Conservation (phyloP, 2,329 filamentous ascomycete species). For the Ceratocystis lukuohia region DNA sequence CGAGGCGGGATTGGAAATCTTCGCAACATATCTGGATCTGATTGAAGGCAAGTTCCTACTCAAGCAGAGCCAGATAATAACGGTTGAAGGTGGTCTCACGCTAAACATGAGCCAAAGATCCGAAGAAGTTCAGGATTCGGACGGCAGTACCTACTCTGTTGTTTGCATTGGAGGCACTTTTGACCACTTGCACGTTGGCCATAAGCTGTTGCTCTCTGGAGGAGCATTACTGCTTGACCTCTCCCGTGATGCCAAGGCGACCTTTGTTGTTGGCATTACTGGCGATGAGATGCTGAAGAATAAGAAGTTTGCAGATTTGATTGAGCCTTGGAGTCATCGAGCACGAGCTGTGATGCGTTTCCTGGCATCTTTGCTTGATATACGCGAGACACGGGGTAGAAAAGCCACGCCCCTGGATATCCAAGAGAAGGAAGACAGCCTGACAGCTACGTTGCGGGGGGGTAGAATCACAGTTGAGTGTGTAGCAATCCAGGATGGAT, state of each 20-base stretch:
- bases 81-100: slow-evolving; percentile 38
- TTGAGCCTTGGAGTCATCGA: slow-evolving; percentile 69
- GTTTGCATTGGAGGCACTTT: slow-evolving; percentile 88
- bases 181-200: slow-evolving; percentile 86
- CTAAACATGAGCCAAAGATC: background rate
- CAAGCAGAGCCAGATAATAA: slow-evolving; percentile 37
- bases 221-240: slow-evolving; percentile 53
- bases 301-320: slow-evolving; percentile 71
- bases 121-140: background rate
- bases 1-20: slow-evolving; percentile 48
- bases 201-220: slow-evolving; percentile 92
- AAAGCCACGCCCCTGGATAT: background rate
- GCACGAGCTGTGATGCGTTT: slow-evolving; percentile 59
- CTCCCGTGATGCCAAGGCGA: slow-evolving; percentile 29
- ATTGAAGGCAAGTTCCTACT: slow-evolving; percentile 36
- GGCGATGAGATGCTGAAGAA: slow-evolving; percentile 74
- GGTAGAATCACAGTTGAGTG: slow-evolving; percentile 56
- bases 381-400: slow-evolving; percentile 16
- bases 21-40: slow-evolving; percentile 36
- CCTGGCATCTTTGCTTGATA: slow-evolving; percentile 33
- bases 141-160: slow-evolving; percentile 7
- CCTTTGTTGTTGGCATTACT: slow-evolving; percentile 73
- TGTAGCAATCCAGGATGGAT: slow-evolving; percentile 75
- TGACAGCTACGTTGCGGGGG: slow-evolving; percentile 40
- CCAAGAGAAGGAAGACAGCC: slow-evolving; percentile 17